These are phyloP conservation scores for Cercospora sojina DNA, from an alignment of 2,329 filamentous ascomycete genomes.

Conservation along the genomic window DNA sequence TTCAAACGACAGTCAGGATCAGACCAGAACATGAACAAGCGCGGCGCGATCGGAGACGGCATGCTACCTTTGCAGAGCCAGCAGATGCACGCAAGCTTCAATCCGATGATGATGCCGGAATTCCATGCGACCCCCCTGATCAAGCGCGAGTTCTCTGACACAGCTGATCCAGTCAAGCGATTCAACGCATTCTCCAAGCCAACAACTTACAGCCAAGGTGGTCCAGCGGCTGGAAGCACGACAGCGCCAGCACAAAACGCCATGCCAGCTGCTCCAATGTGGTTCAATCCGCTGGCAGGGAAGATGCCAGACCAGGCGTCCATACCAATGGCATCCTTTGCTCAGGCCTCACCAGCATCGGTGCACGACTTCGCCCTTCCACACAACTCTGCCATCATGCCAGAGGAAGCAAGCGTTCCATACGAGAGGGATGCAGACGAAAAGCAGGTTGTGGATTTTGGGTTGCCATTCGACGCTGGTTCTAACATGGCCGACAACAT, in stretches of 20 bases:
- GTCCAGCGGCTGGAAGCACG: not conserved
- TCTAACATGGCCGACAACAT: not conserved
- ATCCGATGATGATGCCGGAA: not conserved
- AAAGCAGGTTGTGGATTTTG: not conserved
- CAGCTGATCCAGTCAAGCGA: not conserved
- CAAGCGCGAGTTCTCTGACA: not conserved
- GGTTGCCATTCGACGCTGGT: not conserved
- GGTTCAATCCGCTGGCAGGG: not conserved
- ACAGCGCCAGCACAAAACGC: not conserved
- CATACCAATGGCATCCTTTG: not conserved
- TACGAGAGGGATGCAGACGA: not conserved
- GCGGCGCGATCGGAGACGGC: not conserved
- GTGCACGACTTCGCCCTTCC: not conserved
- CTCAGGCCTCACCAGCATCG: not conserved
- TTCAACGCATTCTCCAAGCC: not conserved
- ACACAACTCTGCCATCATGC: not conserved
- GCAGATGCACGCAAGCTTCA: not conserved
- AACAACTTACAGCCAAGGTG: not conserved
- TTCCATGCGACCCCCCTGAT: not conserved
- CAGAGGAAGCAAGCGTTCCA: not conserved
- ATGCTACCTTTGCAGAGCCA: not conserved
- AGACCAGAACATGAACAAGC: not conserved
- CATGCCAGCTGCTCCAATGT: not conserved
- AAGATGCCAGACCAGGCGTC: not conserved
- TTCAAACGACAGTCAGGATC: not conserved